These are phyloP conservation scores for Leccinum olivaceopallidum DNA, from an alignment of 768 basidiomycete genomes.

Conservation along the genomic window DNA sequence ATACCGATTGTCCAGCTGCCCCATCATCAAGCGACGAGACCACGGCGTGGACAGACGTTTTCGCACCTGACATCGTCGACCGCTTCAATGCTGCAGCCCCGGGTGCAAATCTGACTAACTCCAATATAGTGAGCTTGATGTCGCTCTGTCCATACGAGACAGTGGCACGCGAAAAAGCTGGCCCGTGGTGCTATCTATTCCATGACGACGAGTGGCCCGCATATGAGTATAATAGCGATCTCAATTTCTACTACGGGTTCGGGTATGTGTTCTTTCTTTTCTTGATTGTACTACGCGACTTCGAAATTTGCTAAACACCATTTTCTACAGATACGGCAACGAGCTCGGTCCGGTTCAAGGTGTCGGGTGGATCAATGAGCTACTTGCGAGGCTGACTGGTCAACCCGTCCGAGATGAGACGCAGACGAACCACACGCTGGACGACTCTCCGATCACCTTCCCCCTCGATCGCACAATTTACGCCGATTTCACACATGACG, in stretches of 20 bases:
- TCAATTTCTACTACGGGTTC: constrained; percentile 73
- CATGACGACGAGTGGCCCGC: constrained; percentile 54
- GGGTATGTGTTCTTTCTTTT: constrained; percentile 37
- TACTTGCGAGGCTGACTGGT: constrained; percentile 72
- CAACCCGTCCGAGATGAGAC: constrained; percentile 65
- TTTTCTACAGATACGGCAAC: constrained; percentile 55
- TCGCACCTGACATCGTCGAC: constrained; percentile 50
- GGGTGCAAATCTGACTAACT: constrained; percentile 55
- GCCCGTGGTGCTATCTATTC: constrained; percentile 73
- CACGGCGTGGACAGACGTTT: constrained; percentile 51
- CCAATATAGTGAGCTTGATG: constrained; percentile 60
- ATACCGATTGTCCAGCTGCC: constrained; percentile 52
- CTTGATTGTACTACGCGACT: no score
- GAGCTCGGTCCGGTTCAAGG: constrained; percentile 71
- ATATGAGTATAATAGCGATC: constrained; percentile 67
- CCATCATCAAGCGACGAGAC: constrained; percentile 28
- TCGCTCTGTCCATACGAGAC: constrained; percentile 78
- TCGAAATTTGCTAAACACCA: no score
- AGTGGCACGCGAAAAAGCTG: constrained; percentile 44
- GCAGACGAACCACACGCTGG: constrained; percentile 75
- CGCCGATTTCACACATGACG: constrained; percentile 85
- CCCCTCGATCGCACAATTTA: constrained; percentile 67
- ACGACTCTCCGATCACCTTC: constrained; percentile 63
- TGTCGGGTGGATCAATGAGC: constrained; percentile 85
- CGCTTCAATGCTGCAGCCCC: constrained; percentile 61